Base-by-base conservation (phyloP, 805 yeast species). In the Candida mattraensis region DNA sequence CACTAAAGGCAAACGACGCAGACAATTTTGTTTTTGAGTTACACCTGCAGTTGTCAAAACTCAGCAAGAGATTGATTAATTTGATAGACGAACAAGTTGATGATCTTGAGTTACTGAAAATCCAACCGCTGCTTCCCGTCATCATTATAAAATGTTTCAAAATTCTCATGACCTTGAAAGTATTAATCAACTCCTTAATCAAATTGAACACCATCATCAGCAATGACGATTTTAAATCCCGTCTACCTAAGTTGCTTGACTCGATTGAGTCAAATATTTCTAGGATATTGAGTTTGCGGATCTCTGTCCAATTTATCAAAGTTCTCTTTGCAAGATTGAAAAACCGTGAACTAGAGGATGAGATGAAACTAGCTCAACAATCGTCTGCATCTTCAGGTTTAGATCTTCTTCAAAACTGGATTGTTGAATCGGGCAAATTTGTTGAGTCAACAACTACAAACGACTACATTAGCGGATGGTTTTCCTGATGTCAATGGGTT, bases 381-480 rank as follows among this genome's bases (percentile, higher is more conserved):
- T n/a, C n/a, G n/a, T n/a, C n/a, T n/a, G n/a, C n/a, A n/a, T n/a
- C n/a, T n/a, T n/a, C n/a, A n/a, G n/a, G n/a, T n/a, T n/a, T n/a
- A 9, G 3, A 23, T 10, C 30, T 36, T 4, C 31, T 36, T 3
- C 13, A 44, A 13, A 41, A 40, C 23, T 58, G 63, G 63, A 41
- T 53, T 21, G 12, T 50, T 12, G 29, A 39, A n/a, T 22, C 50
- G 10, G 41, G 45, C 27, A 42, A 34, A 1, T 53, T 35, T 37
- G 37, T 54, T 23, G 29, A 42, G 1, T 15, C 33, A 5, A 40
- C 37, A 9, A 35, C 45, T 9, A 38, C 47, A 2, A 48, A 36
- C 15, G 60, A 56, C n/a, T 55, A 50, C 19, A 30, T 44, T 6
- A 42, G 45, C 29, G 63, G 63, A 5, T 58, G 63, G 61, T 46